Percentiles rank a stretch among this genome's conserved stretches.
Conservation (phyloP, 768 basidiomycete genomes). For the Lanmaoa rubissima region DNA sequence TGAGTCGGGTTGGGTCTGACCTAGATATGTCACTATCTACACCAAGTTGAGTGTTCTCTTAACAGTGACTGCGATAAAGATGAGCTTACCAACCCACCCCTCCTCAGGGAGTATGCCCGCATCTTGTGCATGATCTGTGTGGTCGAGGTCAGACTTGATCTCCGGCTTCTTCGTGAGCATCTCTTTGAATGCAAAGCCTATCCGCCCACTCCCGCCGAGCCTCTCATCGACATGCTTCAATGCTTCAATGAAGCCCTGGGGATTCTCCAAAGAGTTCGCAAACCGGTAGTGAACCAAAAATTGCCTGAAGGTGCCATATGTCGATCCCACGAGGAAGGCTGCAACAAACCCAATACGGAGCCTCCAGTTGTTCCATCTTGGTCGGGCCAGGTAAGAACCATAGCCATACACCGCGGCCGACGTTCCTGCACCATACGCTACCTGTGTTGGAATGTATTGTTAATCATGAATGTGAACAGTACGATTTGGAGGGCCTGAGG, state of each 20-base stretch:
- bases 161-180: constrained; percentile 21
- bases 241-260: constrained; percentile 30
- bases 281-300: constrained; percentile 30
- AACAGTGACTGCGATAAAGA: background rate
- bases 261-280: constrained; percentile 31
- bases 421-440: constrained; percentile 21
- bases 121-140: constrained; percentile 1
- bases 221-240: constrained; percentile 30
- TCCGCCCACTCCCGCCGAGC: constrained; percentile 31
- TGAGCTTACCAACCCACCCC: constrained; percentile 18
- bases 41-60: background rate
- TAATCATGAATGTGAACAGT: background rate
- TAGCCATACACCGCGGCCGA: constrained; percentile 27
- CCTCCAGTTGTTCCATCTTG: constrained; percentile 29
- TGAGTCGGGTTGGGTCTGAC: constrained; percentile 10
- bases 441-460: constrained; percentile 10
- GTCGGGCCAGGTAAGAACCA: constrained; percentile 25
- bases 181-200: constrained; percentile 25
- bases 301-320: constrained; percentile 35
- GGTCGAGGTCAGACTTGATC: constrained; percentile 3
- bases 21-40: constrained; percentile 6
- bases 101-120: constrained; percentile 14
- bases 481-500: background rate
- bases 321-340: constrained; percentile 29
- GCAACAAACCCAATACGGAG: constrained; percentile 23